Conservation (phyloP, 495 filamentous ascomycete species). For the Penicillium verhagenii region DNA sequence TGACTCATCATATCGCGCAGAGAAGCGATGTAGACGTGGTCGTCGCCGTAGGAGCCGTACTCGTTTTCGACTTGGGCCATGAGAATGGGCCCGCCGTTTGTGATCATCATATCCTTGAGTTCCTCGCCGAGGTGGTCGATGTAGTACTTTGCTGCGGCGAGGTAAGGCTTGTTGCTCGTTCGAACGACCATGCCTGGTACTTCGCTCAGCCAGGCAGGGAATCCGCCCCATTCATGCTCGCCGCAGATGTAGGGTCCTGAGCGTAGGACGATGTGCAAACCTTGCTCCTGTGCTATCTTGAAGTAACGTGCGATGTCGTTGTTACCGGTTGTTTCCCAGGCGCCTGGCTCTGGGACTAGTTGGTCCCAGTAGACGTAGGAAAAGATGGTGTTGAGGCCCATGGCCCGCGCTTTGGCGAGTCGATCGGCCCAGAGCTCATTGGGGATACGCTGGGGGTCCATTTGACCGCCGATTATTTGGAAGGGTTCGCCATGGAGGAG, state of each 20-base stretch:
- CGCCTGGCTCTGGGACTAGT: conserved; percentile 35
- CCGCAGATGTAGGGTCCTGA: conserved; percentile 50
- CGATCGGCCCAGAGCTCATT: conserved; percentile 41
- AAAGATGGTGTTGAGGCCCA: conserved; percentile 50
- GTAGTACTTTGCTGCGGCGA: conserved; percentile 35
- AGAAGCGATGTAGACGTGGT: conserved; percentile 37
- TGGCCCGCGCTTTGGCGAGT: conserved; percentile 38
- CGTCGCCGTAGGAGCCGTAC: conserved; percentile 44
- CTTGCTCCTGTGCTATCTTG: conserved; percentile 40
- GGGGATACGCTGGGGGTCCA: conserved; percentile 49
- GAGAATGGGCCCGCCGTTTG: conserved; percentile 42
- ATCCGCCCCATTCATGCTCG: conserved; percentile 50
- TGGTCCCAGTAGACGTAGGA: conserved; percentile 50
- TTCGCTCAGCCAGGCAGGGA: conserved; percentile 42
- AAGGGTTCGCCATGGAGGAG: conserved; percentile 40
- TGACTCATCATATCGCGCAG: conserved; percentile 35
- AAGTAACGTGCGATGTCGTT: conserved; percentile 45
- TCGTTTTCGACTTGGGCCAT: conserved; percentile 53
- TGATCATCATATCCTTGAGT: conserved; percentile 31
- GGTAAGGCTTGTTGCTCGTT: conserved; percentile 34
- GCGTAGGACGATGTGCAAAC: conserved; percentile 40
- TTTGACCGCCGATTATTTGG: conserved; percentile 49
- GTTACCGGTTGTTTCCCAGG: conserved; percentile 28
- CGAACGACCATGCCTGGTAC: conserved; percentile 40
- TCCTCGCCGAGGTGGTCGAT: conserved; percentile 34